phyloP scores from a whole-genome alignment of 345 rosid species.

The Xanthoceras sorbifolium region DNA sequence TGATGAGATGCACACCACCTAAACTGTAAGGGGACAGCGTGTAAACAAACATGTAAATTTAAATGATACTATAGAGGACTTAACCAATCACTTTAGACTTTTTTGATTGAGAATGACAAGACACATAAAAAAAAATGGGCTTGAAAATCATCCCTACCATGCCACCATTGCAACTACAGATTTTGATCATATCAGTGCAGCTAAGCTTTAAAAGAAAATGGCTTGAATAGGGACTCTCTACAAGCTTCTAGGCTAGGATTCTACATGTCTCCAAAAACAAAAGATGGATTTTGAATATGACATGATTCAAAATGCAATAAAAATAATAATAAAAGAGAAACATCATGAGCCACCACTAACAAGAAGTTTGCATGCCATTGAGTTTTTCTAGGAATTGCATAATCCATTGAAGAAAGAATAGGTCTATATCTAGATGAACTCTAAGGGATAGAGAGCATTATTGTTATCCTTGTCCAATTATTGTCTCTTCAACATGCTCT shows the following conservation, averaged over 20 bases:
- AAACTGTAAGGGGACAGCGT: too few relatives aligned
- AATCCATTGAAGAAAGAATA: not conserved
- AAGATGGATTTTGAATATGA: not conserved
- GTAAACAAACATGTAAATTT: too few relatives aligned
- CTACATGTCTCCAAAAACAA: not conserved
- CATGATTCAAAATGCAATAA: not conserved
- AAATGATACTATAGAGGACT: too few relatives aligned
- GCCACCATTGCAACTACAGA: not conserved
- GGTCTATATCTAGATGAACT: not conserved
- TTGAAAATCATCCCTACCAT: too few relatives aligned
- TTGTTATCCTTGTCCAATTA: constrained; percentile 4
- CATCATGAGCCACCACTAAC: not conserved
- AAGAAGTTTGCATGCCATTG: not conserved
- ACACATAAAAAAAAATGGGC: too few relatives aligned
- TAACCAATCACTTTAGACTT: too few relatives aligned
- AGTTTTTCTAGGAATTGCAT: not conserved
- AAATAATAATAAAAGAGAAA: not conserved
- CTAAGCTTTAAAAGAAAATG: not conserved
- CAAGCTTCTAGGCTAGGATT: not conserved
- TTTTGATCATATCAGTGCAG: not conserved
- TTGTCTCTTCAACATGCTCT: constrained; percentile 13
- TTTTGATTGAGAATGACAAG: too few relatives aligned
- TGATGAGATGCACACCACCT: too few relatives aligned
- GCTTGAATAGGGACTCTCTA: not conserved
- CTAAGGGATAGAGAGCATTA: not conserved